phyloP scores from a whole-genome alignment of 2,329 filamentous ascomycete genomes.

The Sporothrix euskadiensis region DNA sequence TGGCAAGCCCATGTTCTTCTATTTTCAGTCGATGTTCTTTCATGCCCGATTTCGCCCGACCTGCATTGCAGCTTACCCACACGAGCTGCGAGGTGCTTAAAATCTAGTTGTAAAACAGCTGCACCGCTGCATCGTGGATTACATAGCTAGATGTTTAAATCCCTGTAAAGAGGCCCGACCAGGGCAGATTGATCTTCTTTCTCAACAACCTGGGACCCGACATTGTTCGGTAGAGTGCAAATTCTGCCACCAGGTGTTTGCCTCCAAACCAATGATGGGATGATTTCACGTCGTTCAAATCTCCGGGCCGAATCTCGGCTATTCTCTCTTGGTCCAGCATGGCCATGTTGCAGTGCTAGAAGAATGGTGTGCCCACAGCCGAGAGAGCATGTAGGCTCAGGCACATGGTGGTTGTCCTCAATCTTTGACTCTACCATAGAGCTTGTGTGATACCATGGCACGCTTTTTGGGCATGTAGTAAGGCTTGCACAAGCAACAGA shows the following conservation, averaged over 20 bases:
- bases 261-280: neutral
- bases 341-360: neutral
- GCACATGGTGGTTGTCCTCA: too few relatives aligned
- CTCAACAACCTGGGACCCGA: neutral
- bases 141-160: neutral
- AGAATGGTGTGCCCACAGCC: neutral
- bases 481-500: too few relatives aligned
- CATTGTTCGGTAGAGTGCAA: neutral
- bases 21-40: neutral
- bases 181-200: neutral
- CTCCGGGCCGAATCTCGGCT: conserved; percentile 19
- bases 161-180: neutral
- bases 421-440: too few relatives aligned
- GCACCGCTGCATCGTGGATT: neutral
- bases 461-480: too few relatives aligned
- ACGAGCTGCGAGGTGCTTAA: neutral
- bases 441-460: too few relatives aligned
- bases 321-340: neutral
- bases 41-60: neutral
- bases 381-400: neutral
- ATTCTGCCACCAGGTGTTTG: too few relatives aligned
- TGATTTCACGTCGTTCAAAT: conserved; percentile 6
- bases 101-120: neutral
- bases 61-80: neutral
- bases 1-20: neutral